Base-by-base conservation (phyloP, 2,329 filamentous ascomycete species). In the Chaetothyriales sp. region DNA sequence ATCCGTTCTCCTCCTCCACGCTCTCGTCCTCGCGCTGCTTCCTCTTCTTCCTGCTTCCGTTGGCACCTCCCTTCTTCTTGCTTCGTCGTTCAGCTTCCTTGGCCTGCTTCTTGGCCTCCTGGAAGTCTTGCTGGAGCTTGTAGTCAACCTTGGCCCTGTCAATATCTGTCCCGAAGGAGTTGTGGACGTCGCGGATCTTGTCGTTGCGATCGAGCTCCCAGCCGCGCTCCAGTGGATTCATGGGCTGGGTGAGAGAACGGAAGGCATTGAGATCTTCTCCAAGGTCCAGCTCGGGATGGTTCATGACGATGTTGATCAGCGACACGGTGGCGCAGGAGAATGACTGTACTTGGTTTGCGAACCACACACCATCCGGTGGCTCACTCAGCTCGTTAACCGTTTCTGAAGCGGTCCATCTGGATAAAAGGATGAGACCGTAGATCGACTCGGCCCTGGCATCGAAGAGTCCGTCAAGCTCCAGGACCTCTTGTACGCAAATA, bases 291-390 rank as follows among this genome's bases (percentile, higher is more conserved):
- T 71, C 72, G 0, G 78, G 70, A 20, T 81, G 75, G 63, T 96
- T 96, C 78, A 95, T 93, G 62, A 95, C 71, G 53, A 95, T 94
- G 61, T 96, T 96, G 59, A 95, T 76, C 57, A 96, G 73, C 2
- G 92, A 88, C 45, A 95, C 79, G n/a, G 86, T 92, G 18, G 87
- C 92, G 67, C 92, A 98, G 22, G 87, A 83, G 65, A 94, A 94
- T 50, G 78, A 75, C 0, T 80, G 83, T 1, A 86, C 83, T 70
- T 94, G 90, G 61, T 95, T 95, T 25, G 89, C 88, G 65, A 95
- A 96, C 90, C 92, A 98, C 18, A 96, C 72, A 26, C 79, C 70
- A 2, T 78, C 70, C 0, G 81, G 80, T 55, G 77, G 81, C 54
- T 64, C 73, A 44, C 69, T 71, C 54, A 76, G 71, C 51, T 73